These are phyloP conservation scores for Lichtheimia ornata DNA, from an alignment of 371 early-diverging fungal genomes.

Conservation along the genomic window DNA sequence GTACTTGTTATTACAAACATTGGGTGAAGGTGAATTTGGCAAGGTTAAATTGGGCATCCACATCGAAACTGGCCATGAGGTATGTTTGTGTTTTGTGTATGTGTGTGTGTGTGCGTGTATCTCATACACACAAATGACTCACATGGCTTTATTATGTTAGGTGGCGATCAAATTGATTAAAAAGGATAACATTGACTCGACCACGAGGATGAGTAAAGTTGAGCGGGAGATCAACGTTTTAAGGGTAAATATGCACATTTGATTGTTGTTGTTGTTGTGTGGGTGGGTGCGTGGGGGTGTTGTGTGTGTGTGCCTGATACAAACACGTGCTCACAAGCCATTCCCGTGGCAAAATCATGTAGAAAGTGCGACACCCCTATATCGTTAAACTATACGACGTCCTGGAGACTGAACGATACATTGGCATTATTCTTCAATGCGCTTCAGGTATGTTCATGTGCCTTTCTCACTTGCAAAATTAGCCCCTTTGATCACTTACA, in stretches of 20 bases:
- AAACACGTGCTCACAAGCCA: background rate
- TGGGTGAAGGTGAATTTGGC: slow-evolving; percentile 99
- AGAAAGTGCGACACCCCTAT: slow-evolving; percentile 87
- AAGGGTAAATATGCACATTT: slow-evolving; percentile 52
- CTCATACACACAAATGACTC: background rate
- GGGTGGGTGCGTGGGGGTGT: too few species aligned
- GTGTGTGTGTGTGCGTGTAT: too few species aligned
- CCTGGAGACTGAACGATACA: slow-evolving; percentile 92
- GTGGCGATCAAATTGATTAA: slow-evolving; percentile 83
- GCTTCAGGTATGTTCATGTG: slow-evolving; percentile 77
- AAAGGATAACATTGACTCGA: slow-evolving; percentile 79
- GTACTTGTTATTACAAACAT: slow-evolving; percentile 91
- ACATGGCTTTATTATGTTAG: slow-evolving; percentile 31
- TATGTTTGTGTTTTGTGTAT: slow-evolving; percentile 26
- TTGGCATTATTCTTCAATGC: slow-evolving; percentile 94
- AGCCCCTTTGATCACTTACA: background rate
- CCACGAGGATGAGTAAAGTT: slow-evolving; percentile 77
- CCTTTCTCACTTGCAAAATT: background rate
- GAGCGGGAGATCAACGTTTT: slow-evolving; percentile 83
- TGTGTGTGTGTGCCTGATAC: background rate
- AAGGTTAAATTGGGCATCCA: slow-evolving; percentile 97
- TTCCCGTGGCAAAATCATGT: slow-evolving; percentile 4
- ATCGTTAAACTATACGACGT: slow-evolving; percentile 95
- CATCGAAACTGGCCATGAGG: slow-evolving; percentile 92
- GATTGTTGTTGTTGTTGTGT: background rate